Evolutionary conservation across 2,329 filamentous ascomycete species (phyloP), one percentile per base, ranked within the genome.

Genomic region (Apiospora aurea): DNA sequence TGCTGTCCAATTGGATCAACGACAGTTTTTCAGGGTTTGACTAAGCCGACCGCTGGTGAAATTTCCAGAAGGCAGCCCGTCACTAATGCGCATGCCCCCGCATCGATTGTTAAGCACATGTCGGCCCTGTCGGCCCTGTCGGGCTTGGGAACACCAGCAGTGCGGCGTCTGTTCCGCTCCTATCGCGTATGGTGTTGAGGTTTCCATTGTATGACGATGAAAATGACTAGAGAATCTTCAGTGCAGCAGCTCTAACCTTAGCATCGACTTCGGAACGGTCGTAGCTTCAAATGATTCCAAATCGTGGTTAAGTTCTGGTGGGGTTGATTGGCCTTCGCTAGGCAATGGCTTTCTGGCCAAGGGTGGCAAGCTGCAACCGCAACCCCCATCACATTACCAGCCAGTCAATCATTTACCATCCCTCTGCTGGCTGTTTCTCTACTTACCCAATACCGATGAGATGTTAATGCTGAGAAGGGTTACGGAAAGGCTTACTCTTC

Each of bases 21-120:
- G 53, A 61, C 10, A 38, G 14, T 21, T 38, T 61, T 34, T 61
- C 53, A 34, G 18, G 53, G 26, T 61, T 57, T 61, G 53, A 61
- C 53, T 61, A 61, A 61, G 34, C 53, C 57, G 18, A 64, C 41
- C 16, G 18, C 18, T 64, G 41, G n/a, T 64, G 57, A 64, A 64
- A 41, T 64, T 64, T 64, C 57, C 57, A 64, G 57, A 41, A 41
- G 57, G 29, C 21, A n/a, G 2, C 49, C 49, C 10, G 7, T 34
- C 29, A 24, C 34, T 41, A 24, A 41, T 64, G 5, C 34, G 34
- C 57, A 6, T 64, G 57, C 57, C 57, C 57, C 57, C 57, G 57
- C 57, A 41, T 38, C 29, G 10, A 38, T 38, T 61, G 18, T 29
- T 64, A 21, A 41, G 57, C 57, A 64, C 57, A 64, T 41, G 57